Evolutionary conservation across 2,329 filamentous ascomycete species (phyloP).

Genomic region (Lomentospora prolificans): DNA sequence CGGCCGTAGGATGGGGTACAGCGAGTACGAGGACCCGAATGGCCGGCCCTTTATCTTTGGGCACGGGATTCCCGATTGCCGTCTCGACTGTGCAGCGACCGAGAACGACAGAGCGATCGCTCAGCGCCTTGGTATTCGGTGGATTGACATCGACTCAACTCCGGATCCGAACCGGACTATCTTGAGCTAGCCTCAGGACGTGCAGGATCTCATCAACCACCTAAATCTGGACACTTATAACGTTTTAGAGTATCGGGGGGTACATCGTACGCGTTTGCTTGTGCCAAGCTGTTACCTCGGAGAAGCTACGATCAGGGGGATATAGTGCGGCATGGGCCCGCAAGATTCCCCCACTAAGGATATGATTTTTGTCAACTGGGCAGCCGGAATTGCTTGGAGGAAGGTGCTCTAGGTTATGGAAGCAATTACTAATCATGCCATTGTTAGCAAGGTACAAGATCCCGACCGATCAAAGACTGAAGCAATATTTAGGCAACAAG

Average conservation of each 20-base stretch:
- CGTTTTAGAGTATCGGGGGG: slow-evolving; percentile 7
- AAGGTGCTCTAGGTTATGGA: neutral
- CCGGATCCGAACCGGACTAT: slow-evolving; percentile 2
- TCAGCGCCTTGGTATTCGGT: slow-evolving; percentile 5
- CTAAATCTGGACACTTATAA: slow-evolving; percentile 7
- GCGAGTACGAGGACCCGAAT: slow-evolving; percentile 24
- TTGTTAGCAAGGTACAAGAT: neutral
- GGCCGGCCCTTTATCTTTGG: slow-evolving; percentile 17
- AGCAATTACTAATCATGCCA: neutral
- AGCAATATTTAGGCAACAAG: neutral
- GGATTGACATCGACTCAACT: slow-evolving; percentile 8
- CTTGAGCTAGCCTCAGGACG: slow-evolving; percentile 6
- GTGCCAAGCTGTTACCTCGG: slow-evolving; percentile 5
- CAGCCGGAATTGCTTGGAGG: neutral
- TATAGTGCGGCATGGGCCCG: slow-evolving; percentile 8
- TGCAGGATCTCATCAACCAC: slow-evolving; percentile 4
- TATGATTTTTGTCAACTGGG: neutral
- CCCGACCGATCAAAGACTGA: neutral
- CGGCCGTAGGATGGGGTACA: slow-evolving; percentile 29
- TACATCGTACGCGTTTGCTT: slow-evolving; percentile 7
- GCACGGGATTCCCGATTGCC: neutral
- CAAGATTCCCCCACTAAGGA: neutral
- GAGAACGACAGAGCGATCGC: neutral
- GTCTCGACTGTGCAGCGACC: neutral
- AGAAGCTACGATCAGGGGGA: slow-evolving; percentile 5